These are phyloP conservation scores for Porcisia deanei DNA, from an alignment of 208 protist species.

Conservation along the genomic window DNA sequence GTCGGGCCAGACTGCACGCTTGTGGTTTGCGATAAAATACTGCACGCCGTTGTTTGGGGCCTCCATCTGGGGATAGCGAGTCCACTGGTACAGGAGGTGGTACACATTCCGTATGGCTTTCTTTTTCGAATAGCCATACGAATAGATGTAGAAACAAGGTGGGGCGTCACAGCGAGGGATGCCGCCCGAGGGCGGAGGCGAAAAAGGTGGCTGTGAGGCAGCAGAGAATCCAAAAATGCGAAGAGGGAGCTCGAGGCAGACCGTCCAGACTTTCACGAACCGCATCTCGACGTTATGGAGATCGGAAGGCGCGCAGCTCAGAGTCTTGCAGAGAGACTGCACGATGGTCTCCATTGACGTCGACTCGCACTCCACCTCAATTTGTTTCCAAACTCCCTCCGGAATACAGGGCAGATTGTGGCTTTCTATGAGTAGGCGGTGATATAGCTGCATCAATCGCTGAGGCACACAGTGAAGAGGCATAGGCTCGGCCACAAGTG, in stretches of 20 bases:
- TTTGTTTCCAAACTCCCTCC: not conserved
- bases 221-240: not conserved
- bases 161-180: not conserved
- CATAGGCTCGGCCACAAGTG: constrained; percentile 1
- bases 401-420: not conserved
- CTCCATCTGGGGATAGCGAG: constrained; percentile 5
- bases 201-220: no score
- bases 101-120: constrained; percentile 3
- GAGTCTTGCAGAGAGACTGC: constrained; percentile 4
- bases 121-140: not conserved
- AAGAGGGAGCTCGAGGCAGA: constrained; percentile 8
- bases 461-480: constrained; percentile 5
- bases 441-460: constrained; percentile 1
- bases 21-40: not conserved
- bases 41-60: not conserved
- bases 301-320: constrained; percentile 7
- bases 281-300: constrained; percentile 1
- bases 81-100: constrained; percentile 6
- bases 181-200: not conserved
- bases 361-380: not conserved
- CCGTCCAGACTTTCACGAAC: constrained; percentile 5
- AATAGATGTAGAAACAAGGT: not conserved
- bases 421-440: not conserved
- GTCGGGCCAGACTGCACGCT: not conserved
- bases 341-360: not conserved